Conservation (phyloP, 2,329 filamentous ascomycete genomes). For the Calonectria multiphialidica region DNA sequence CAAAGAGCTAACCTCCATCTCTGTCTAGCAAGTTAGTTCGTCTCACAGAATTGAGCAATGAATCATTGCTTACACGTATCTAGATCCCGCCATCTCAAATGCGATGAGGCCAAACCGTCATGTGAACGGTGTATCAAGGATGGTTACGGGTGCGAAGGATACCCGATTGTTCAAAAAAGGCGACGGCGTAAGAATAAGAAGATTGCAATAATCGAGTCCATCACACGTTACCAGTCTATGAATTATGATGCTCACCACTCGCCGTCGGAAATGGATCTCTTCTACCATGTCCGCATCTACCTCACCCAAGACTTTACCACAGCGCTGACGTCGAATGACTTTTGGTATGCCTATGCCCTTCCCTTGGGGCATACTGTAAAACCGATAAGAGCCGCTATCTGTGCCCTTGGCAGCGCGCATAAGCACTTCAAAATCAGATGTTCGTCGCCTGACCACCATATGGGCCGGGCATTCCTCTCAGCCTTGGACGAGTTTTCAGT, state of each 20-base stretch:
- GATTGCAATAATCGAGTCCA: background rate
- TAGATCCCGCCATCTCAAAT: background rate
- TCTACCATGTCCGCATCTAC: background rate
- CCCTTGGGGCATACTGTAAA: background rate
- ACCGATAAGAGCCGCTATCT: background rate
- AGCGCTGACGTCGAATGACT: background rate
- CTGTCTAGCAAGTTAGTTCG: background rate
- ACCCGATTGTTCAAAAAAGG: background rate
- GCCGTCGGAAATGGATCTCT: background rate
- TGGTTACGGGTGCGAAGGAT: background rate
- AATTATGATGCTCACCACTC: background rate
- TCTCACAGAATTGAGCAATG: no score
- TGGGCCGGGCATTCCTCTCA: background rate
- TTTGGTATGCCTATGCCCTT: background rate
- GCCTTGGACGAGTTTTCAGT: background rate
- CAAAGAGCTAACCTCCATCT: background rate
- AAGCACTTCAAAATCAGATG: background rate
- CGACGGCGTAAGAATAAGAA: background rate
- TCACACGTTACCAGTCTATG: background rate
- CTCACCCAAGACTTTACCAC: background rate
- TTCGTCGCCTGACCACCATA: no score
- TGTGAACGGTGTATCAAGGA: background rate
- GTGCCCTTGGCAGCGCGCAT: background rate
- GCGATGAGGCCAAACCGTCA: background rate
- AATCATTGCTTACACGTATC: background rate